These are phyloP conservation scores for Verticillium dahliae DNA, from an alignment of 2,329 filamentous ascomycete species.

Conservation along the genomic window DNA sequence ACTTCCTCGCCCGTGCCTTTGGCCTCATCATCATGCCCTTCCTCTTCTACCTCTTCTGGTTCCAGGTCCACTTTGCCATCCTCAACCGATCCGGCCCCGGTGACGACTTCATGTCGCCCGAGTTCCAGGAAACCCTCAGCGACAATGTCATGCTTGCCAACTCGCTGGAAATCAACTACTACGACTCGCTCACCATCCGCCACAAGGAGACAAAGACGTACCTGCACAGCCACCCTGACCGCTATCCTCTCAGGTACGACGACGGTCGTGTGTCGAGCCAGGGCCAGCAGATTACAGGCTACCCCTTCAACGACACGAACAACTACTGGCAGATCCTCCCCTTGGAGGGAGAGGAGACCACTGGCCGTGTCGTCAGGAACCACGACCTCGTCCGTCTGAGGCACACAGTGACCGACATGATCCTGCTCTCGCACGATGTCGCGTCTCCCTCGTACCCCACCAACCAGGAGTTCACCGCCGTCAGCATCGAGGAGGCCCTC, in stretches of 20 bases:
- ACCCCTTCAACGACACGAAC: conserved; percentile 97
- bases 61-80: conserved; percentile 97
- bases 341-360: conserved; percentile 47
- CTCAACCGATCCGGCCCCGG: conserved; percentile 83
- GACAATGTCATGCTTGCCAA: conserved; percentile 92
- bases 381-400: conserved; percentile 81
- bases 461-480: conserved; percentile 96
- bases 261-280: conserved; percentile 96
- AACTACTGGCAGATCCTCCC: conserved; percentile 96
- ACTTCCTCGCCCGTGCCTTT: conserved; percentile 81
- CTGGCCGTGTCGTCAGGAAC: conserved; percentile 66
- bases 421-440: conserved; percentile 91
- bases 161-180: conserved; percentile 81
- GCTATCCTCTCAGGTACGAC: conserved; percentile 90
- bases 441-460: conserved; percentile 94
- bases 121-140: conserved; percentile 94
- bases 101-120: conserved; percentile 97
- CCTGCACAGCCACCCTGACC: conserved; percentile 85
- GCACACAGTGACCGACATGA: conserved; percentile 77
- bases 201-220: conserved; percentile 98
- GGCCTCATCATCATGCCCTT: conserved; percentile 88
- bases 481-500: conserved; percentile 63
- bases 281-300: conserved; percentile 95
- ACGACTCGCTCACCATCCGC: conserved; percentile 76
- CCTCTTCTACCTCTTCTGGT: conserved; percentile 99